Percentiles rank a stretch among this genome's conserved stretches.
Conservation (phyloP, 495 filamentous ascomycete genomes). For the Penicillium goetzii region DNA sequence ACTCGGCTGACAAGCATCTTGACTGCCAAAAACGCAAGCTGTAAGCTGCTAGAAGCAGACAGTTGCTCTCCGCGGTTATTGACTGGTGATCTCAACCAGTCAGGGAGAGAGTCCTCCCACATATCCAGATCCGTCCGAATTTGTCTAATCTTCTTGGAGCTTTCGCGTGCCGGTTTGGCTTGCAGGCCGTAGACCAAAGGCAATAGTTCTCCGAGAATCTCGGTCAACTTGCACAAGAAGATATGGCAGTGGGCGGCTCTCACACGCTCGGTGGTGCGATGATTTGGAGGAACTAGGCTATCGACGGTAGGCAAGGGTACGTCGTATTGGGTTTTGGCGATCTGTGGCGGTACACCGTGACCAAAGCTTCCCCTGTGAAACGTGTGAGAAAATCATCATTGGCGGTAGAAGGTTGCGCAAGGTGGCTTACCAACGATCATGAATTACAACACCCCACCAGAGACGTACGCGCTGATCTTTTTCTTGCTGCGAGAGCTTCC, state of each 20-base stretch:
- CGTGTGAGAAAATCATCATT: slow-evolving; percentile 9
- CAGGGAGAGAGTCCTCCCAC: slow-evolving; percentile 52
- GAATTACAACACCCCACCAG: slow-evolving; percentile 59
- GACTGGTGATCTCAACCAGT: slow-evolving; percentile 43
- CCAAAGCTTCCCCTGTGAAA: slow-evolving; percentile 53
- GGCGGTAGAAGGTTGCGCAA: neutral
- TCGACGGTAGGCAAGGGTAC: slow-evolving; percentile 55
- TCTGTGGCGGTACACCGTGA: slow-evolving; percentile 55
- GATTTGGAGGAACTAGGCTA: slow-evolving; percentile 36
- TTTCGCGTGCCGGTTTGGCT: slow-evolving; percentile 47
- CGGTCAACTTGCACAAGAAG: slow-evolving; percentile 54
- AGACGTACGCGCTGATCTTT: slow-evolving; percentile 52
- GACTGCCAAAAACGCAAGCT: slow-evolving; percentile 54
- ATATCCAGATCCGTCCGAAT: slow-evolving; percentile 51
- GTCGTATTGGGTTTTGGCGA: slow-evolving; percentile 56
- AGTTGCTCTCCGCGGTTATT: slow-evolving; percentile 38
- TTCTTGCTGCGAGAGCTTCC: slow-evolving; percentile 52
- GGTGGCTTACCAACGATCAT: slow-evolving; percentile 52
- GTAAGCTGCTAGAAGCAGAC: slow-evolving; percentile 52
- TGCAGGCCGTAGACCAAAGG: slow-evolving; percentile 55
- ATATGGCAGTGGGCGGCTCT: slow-evolving; percentile 55
- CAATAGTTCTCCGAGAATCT: slow-evolving; percentile 55
- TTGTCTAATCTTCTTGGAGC: slow-evolving; percentile 43
- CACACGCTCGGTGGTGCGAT: slow-evolving; percentile 47
- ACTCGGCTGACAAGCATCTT: slow-evolving; percentile 57